These are phyloP conservation scores for Strigomonas culicis DNA, from an alignment of 208 protist genomes.

Conservation along the genomic window DNA sequence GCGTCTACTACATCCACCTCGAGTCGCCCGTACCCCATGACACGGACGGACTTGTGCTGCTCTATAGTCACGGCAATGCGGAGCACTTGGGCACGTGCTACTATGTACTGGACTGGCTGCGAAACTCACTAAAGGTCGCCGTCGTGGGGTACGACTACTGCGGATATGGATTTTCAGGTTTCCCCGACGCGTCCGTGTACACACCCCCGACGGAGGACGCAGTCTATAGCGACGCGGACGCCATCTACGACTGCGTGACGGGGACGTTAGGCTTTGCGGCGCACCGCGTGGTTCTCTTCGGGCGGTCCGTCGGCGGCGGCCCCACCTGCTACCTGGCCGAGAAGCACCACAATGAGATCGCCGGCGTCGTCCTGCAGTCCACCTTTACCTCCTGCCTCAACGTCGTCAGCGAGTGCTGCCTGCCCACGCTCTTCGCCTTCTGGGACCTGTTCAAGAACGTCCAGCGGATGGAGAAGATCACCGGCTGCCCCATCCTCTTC, in stretches of 20 bases:
- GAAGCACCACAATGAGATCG: conserved; percentile 56
- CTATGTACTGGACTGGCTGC: conserved; percentile 24
- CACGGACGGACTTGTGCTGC: conserved; percentile 26
- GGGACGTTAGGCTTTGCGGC: conserved; percentile 30
- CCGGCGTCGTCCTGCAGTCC: conserved; percentile 56
- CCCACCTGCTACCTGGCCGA: conserved; percentile 69
- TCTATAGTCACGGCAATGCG: conserved; percentile 79
- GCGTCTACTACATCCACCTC: conserved; percentile 29
- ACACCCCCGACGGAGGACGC: conserved; percentile 26
- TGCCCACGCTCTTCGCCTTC: conserved; percentile 29
- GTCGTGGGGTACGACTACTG: conserved; percentile 79
- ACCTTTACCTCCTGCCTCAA: conserved; percentile 73
- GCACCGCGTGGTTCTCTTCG: conserved; percentile 50
- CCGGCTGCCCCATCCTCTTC: conserved; percentile 55
- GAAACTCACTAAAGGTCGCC: conserved; percentile 18
- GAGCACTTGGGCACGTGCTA: conserved; percentile 53
- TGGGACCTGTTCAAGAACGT: conserved; percentile 64
- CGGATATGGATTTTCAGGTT: conserved; percentile 62
- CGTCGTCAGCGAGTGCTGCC: conserved; percentile 27
- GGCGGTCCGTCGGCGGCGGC: conserved; percentile 74
- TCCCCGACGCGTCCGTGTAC: not conserved
- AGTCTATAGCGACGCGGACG: conserved; percentile 68
- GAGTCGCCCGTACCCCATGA: conserved; percentile 1
- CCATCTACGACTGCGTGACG: conserved; percentile 51
- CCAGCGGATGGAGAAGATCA: conserved; percentile 29